Percentiles rank a stretch among this genome's conserved stretches.
phyloP scores from a whole-genome alignment of 2,329 filamentous ascomycete genomes.

The Torrubiella hemipterigena region DNA sequence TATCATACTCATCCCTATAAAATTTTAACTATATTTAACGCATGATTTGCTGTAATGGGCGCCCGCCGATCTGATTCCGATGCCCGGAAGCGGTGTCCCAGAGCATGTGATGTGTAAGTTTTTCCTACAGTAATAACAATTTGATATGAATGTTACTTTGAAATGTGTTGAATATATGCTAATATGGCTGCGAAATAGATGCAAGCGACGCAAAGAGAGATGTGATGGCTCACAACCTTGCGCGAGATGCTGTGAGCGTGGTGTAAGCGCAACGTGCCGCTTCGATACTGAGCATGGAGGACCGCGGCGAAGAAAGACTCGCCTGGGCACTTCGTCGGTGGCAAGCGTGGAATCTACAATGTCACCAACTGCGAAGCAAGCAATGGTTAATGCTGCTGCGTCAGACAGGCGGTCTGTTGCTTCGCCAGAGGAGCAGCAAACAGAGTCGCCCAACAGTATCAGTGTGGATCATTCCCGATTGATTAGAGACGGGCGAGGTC shows the following conservation, averaged over 20 bases:
- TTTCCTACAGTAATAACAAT: no score
- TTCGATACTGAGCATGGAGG: constrained; percentile 5
- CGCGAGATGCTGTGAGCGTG: constrained; percentile 5
- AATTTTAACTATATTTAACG: no score
- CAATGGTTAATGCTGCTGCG: no score
- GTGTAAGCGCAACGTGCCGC: constrained; percentile 5
- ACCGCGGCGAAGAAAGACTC: neutral
- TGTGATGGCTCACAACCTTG: constrained; percentile 8
- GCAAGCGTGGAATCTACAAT: neutral
- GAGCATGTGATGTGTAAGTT: neutral
- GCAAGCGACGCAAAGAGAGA: constrained; percentile 8
- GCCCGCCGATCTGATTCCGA: neutral
- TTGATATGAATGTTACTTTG: no score
- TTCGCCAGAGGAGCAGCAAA: neutral
- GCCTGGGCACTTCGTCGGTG: neutral
- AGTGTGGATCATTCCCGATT: constrained; percentile 6
- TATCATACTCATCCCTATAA: no score
- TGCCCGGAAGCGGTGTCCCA: neutral
- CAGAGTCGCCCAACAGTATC: neutral
- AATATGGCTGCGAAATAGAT: constrained; percentile 3
- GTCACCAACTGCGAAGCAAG: neutral
- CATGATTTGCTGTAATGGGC: no score
- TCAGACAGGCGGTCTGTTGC: neutral
- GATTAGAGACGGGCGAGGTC: constrained; percentile 5
- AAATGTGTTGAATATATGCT: neutral